Percentiles rank a stretch among this genome's conserved stretches.
phyloP scores from a whole-genome alignment of 1,284 basidiomycete species.

The Heterobasidion annosum region DNA sequence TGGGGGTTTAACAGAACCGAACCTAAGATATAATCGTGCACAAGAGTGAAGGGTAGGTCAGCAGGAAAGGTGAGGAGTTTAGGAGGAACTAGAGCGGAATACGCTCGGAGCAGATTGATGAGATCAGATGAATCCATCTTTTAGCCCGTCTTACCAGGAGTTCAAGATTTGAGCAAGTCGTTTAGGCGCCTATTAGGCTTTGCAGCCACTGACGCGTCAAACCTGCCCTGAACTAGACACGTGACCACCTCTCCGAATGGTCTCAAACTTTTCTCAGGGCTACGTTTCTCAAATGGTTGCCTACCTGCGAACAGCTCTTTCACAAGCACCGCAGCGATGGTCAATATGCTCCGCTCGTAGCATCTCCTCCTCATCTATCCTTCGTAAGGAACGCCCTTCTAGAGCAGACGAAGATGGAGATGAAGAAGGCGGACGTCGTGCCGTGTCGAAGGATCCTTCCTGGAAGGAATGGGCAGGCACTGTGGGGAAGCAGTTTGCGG shows the following conservation, averaged over 20 bases:
- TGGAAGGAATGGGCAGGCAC: constrained; percentile 27
- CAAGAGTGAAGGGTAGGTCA: constrained; percentile 19
- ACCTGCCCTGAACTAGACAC: constrained; percentile 20
- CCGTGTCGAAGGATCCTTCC: constrained; percentile 13
- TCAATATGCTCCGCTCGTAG: constrained; percentile 5
- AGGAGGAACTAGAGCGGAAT: constrained; percentile 43
- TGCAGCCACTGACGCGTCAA: constrained; percentile 1
- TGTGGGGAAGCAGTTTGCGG: constrained; percentile 26
- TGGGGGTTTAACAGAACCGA: constrained; percentile 41
- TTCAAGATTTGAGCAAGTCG: background rate
- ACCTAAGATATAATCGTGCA: constrained; percentile 47
- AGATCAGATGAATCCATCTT: constrained; percentile 9
- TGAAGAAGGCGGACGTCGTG: background rate
- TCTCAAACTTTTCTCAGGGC: constrained; percentile 17
- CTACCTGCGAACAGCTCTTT: constrained; percentile 19
- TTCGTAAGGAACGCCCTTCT: background rate
- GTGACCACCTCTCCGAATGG: constrained; percentile 11
- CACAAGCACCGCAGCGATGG: constrained; percentile 11
- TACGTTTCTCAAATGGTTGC: constrained; percentile 19
- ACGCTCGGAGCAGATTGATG: constrained; percentile 40
- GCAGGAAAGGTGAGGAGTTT: constrained; percentile 30
- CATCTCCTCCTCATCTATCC: constrained; percentile 11
- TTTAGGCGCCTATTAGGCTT: background rate
- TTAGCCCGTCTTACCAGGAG: too few species aligned
- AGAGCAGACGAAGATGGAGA: constrained; percentile 2